phyloP scores from a whole-genome alignment of 345 rosid genomes.

The Camelina hispida region DNA sequence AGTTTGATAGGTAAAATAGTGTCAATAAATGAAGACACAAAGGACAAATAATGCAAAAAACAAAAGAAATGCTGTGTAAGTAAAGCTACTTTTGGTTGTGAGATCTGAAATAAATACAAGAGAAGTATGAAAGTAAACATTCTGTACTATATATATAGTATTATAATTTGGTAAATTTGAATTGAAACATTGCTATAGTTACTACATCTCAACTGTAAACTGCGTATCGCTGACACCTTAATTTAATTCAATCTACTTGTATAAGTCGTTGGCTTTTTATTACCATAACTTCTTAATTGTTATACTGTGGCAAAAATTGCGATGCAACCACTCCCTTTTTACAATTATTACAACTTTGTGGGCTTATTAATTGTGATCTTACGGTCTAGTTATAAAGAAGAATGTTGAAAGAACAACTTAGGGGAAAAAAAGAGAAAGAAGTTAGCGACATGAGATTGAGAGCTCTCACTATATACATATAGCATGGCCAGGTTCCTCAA shows the following conservation, averaged over 20 bases:
- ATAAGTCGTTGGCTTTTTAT: neutral
- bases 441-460: neutral
- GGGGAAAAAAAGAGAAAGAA: neutral
- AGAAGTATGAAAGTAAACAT: conserved; percentile 15
- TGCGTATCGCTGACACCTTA: conserved; percentile 18
- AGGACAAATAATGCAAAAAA: conserved; percentile 26
- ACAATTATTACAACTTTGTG: neutral
- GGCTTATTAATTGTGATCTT: neutral
- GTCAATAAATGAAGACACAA: conserved; percentile 22
- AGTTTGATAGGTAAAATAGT: neutral
- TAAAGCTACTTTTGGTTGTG: conserved; percentile 20
- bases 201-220: conserved; percentile 31
- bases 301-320: neutral
- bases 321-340: neutral
- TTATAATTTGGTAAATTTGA: neutral
- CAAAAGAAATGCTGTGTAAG: neutral
- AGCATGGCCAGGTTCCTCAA: neutral
- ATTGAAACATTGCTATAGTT: conserved; percentile 4
- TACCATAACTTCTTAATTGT: neutral
- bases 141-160: conserved; percentile 2
- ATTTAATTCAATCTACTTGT: conserved; percentile 23
- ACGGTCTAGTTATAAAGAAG: neutral
- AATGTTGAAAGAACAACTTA: neutral
- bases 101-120: conserved; percentile 15
- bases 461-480: neutral